Conservation (phyloP, 805 yeast genomes). For the Barnettozyma siamensis region DNA sequence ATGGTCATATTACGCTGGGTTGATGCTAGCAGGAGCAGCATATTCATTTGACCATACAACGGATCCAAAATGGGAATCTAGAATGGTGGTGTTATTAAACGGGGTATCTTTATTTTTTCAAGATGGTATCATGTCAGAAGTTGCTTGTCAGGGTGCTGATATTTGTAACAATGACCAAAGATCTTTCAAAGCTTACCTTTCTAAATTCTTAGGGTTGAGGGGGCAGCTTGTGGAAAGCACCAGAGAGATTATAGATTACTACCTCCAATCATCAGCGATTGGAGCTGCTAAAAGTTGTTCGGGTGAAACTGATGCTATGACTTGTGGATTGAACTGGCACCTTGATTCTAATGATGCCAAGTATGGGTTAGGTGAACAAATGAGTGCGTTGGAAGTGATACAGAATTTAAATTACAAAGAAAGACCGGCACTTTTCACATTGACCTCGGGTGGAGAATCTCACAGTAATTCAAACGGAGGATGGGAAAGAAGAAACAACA, state of each 20-base stretch:
- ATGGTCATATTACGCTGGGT: slow-evolving; percentile 88
- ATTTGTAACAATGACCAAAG: slow-evolving; percentile 83
- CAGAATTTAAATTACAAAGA: slow-evolving; percentile 33
- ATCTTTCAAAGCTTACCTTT: slow-evolving; percentile 81
- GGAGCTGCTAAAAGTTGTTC: slow-evolving; percentile 81
- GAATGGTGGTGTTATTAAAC: slow-evolving; percentile 49
- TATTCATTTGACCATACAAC: slow-evolving; percentile 69
- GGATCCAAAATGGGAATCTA: slow-evolving; percentile 57
- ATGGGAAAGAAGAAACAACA: background rate
- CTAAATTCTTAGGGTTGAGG: slow-evolving; percentile 70
- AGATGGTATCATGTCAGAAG: slow-evolving; percentile 61
- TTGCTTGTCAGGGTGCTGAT: slow-evolving; percentile 65
- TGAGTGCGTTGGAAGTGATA: slow-evolving; percentile 69
- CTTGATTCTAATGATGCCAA: slow-evolving; percentile 59
- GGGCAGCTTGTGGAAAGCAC: slow-evolving; percentile 62
- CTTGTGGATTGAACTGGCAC: slow-evolving; percentile 86
- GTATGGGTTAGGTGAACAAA: slow-evolving; percentile 89
- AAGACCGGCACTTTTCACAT: slow-evolving; percentile 55
- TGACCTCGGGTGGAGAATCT: slow-evolving; percentile 64
- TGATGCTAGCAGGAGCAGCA: slow-evolving; percentile 75
- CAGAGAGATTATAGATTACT: slow-evolving; percentile 26
- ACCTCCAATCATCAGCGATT: slow-evolving; percentile 43
- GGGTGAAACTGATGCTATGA: slow-evolving; percentile 83
- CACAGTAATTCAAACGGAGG: slow-evolving; percentile 68
- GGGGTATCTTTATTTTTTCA: slow-evolving; percentile 56